Evolutionary conservation across 2,329 filamentous ascomycete species (phyloP).

Genomic region (Paraconiothyrium sp.): DNA sequence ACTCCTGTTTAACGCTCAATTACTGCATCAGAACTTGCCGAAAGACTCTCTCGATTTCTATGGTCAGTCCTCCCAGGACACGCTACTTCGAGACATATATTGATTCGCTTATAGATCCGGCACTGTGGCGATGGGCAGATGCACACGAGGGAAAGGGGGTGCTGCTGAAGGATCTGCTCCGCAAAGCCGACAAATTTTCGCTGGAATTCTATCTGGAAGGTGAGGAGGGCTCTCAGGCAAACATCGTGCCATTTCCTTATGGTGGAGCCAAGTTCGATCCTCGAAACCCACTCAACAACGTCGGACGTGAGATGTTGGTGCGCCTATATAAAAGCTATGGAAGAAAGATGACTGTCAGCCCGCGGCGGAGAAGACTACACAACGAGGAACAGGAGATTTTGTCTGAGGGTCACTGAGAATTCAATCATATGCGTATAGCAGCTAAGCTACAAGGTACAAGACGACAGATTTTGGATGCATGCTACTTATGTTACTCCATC

Average conservation of each 20-base stretch:
- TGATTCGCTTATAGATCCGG: constrained; percentile 29
- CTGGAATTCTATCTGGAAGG: constrained; percentile 46
- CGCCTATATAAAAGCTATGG: constrained; percentile 46
- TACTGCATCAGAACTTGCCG: constrained; percentile 29
- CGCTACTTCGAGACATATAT: background rate
- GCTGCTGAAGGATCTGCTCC: constrained; percentile 42
- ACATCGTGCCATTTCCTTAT: constrained; percentile 47
- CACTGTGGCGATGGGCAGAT: constrained; percentile 47
- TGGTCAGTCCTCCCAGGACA: background rate
- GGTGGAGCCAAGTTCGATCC: constrained; percentile 45
- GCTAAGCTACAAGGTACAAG: background rate
- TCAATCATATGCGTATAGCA: background rate
- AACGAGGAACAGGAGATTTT: background rate
- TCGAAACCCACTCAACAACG: constrained; percentile 32
- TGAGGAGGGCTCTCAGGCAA: constrained; percentile 34
- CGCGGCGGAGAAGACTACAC: constrained; percentile 16
- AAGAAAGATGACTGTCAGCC: constrained; percentile 40
- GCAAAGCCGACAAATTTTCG: constrained; percentile 42
- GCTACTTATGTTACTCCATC: no score
- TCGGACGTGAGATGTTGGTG: constrained; percentile 40
- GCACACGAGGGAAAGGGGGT: constrained; percentile 37
- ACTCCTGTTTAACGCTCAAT: constrained; percentile 48
- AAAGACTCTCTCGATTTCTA: constrained; percentile 41
- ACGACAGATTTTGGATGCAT: background rate
- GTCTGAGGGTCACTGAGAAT: constrained; percentile 4